These are phyloP conservation scores for Neopestalotiopsis rosae DNA, from an alignment of 2,329 filamentous ascomycete species.

Conservation along the genomic window DNA sequence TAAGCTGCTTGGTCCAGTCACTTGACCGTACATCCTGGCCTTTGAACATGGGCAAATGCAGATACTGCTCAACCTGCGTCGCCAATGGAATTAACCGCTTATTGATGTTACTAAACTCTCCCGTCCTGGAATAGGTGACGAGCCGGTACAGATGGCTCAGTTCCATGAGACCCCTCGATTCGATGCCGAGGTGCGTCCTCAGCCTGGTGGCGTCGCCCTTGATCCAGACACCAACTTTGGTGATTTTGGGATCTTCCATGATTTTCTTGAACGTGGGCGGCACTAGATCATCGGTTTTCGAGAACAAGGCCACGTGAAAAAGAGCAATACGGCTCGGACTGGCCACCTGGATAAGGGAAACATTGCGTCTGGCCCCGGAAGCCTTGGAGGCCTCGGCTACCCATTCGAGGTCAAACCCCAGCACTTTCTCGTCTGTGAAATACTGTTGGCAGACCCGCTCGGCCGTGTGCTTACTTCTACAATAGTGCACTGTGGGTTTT, in stretches of 20 bases:
- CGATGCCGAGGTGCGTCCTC: constrained; percentile 66
- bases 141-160: constrained; percentile 82
- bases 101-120: constrained; percentile 63
- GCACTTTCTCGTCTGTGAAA: constrained; percentile 70
- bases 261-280: constrained; percentile 73
- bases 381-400: constrained; percentile 52
- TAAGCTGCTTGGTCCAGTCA: constrained; percentile 73
- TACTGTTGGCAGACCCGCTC: constrained; percentile 68
- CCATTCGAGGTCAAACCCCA: constrained; percentile 97
- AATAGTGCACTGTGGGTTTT: constrained; percentile 77
- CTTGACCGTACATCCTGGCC: constrained; percentile 71
- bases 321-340: constrained; percentile 77
- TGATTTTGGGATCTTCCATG: constrained; percentile 71
- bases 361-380: constrained; percentile 66
- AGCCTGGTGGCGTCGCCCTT: constrained; percentile 74
- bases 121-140: constrained; percentile 66
- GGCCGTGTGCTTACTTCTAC: constrained; percentile 68
- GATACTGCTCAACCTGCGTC: constrained; percentile 70
- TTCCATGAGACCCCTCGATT: constrained; percentile 74
- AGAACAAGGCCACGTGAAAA: constrained; percentile 77
- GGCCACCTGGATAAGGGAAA: constrained; percentile 85
- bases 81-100: constrained; percentile 70
- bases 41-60: constrained; percentile 79
- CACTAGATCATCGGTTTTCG: constrained; percentile 62
- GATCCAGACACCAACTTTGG: constrained; percentile 80